phyloP scores from a whole-genome alignment of 805 yeast species.

The Saccharomycopsis sp. region DNA sequence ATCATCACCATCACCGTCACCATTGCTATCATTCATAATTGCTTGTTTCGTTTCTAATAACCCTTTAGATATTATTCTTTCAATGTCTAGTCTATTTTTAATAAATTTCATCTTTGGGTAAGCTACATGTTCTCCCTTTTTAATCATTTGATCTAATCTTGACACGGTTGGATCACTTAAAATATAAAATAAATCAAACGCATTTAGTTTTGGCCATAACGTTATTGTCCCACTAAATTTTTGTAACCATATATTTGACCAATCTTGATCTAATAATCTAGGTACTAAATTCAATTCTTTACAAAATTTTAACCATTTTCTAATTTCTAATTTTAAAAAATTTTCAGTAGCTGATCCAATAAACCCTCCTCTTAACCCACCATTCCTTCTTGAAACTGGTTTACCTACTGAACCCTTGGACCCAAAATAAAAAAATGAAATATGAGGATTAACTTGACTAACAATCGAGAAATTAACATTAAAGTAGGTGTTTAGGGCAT shows the following conservation, averaged over 20 bases:
- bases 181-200: conserved; percentile 55
- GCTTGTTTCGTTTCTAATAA: conserved; percentile 27
- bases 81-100: conserved; percentile 57
- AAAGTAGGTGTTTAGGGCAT: conserved; percentile 64
- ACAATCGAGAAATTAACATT: conserved; percentile 72
- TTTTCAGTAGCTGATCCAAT: conserved; percentile 66
- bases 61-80: conserved; percentile 53
- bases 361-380: conserved; percentile 72
- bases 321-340: conserved; percentile 61
- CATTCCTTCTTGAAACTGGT: conserved; percentile 57
- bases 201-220: conserved; percentile 60
- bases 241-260: conserved; percentile 74
- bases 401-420: conserved; percentile 77
- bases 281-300: conserved; percentile 64
- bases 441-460: conserved; percentile 80
- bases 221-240: conserved; percentile 70
- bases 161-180: conserved; percentile 62
- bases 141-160: conserved; percentile 46
- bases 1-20: conserved; percentile 15
- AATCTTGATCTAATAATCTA: conserved; percentile 62
- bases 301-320: conserved; percentile 68
- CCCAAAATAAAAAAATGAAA: conserved; percentile 65
- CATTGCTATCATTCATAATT: conserved; percentile 12
- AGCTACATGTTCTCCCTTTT: conserved; percentile 57
- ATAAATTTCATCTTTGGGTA: conserved; percentile 63